Percentiles rank a stretch among this genome's conserved stretches.
These are phyloP conservation scores for Sideroxylon spinosum DNA, from an alignment of 179 eudicot genomes.

Conservation along the genomic window DNA sequence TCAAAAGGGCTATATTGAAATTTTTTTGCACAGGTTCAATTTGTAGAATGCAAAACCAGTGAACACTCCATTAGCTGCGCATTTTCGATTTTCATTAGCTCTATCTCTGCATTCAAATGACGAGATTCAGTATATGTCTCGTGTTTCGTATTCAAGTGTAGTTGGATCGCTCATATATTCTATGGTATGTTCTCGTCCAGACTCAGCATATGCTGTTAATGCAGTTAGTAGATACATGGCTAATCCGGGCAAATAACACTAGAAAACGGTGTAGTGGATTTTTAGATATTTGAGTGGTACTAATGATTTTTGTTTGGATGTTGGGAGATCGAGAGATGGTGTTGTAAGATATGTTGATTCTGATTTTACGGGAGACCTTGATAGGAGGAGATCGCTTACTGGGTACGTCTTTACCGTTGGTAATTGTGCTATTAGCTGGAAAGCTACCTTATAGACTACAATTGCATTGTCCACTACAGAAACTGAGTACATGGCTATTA, in stretches of 20 bases:
- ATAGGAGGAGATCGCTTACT: background rate
- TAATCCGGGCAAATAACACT: background rate
- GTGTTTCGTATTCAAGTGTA: background rate
- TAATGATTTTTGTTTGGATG: background rate
- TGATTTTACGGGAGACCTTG: background rate
- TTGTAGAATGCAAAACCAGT: slow-evolving; percentile 8
- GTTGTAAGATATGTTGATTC: background rate
- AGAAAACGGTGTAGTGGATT: slow-evolving; percentile 1
- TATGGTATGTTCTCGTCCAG: slow-evolving; percentile 12
- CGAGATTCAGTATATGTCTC: background rate
- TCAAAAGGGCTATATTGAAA: background rate
- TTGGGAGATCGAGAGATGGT: background rate
- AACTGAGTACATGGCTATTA: background rate
- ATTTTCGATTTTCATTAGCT: background rate
- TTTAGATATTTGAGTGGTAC: background rate
- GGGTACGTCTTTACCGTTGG: background rate
- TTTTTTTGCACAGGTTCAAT: slow-evolving; percentile 5
- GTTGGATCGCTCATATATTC: background rate
- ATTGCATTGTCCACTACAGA: background rate
- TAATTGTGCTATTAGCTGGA: background rate
- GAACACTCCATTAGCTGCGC: slow-evolving; percentile 2
- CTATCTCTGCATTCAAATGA: background rate
- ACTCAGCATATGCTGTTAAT: background rate
- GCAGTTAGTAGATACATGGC: slow-evolving; percentile 11
- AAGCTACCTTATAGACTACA: background rate